phyloP scores from a whole-genome alignment of 495 filamentous ascomycete species.

The Neurospora sp. region DNA sequence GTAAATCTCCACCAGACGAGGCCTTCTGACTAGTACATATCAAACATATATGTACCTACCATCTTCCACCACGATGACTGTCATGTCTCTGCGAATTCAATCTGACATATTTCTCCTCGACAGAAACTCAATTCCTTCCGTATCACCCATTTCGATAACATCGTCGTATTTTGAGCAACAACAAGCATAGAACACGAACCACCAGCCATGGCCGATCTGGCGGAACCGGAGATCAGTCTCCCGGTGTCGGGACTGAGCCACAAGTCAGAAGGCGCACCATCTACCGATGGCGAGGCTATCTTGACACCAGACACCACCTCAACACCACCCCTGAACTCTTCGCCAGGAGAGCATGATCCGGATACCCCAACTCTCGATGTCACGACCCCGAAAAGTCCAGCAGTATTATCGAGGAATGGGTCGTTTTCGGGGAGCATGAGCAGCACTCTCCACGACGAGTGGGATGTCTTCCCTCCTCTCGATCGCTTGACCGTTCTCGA shows the following conservation, averaged over 20 bases:
- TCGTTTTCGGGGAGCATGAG: conserved; percentile 58
- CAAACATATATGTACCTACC: background rate
- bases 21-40: background rate
- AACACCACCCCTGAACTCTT: conserved; percentile 28
- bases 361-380: conserved; percentile 32
- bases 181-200: conserved; percentile 24
- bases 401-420: conserved; percentile 51
- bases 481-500: conserved; percentile 89
- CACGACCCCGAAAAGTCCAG: conserved; percentile 37
- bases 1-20: background rate
- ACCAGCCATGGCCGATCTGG: conserved; percentile 35
- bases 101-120: background rate
- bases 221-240: conserved; percentile 30
- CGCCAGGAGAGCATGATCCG: conserved; percentile 28
- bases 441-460: conserved; percentile 77
- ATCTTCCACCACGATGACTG: background rate
- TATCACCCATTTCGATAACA: background rate
- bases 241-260: conserved; percentile 17
- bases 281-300: conserved; percentile 34
- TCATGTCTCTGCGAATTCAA: background rate
- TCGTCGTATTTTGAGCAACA: conserved; percentile 27
- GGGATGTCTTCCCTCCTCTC: conserved; percentile 76
- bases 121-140: background rate
- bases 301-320: conserved; percentile 32
- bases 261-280: conserved; percentile 28